A percentile compares a stretch with the other conserved stretches of the same genome.
phyloP scores from a whole-genome alignment of 768 basidiomycete species.

The Lenzites betulinus region DNA sequence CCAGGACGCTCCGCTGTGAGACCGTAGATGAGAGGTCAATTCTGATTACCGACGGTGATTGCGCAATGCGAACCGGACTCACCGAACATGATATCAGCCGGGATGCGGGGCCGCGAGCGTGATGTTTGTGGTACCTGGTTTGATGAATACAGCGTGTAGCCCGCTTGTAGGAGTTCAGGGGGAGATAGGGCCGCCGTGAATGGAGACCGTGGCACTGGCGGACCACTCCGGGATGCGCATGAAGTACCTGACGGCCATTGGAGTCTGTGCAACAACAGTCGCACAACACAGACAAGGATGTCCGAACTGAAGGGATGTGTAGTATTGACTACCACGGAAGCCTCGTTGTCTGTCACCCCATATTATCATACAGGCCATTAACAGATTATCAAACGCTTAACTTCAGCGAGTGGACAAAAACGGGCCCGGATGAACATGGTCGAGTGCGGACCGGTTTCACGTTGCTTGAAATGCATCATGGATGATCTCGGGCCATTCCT shows the following conservation, averaged over 20 bases:
- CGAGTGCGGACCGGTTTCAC: conserved; percentile 43
- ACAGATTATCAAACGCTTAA: conserved; percentile 19
- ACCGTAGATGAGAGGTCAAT: neutral
- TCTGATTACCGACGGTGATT: neutral
- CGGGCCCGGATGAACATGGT: conserved; percentile 51
- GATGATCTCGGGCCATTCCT: conserved; percentile 57
- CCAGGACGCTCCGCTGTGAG: conserved; percentile 54
- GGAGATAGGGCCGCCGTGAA: conserved; percentile 36
- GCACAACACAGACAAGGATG: conserved; percentile 39
- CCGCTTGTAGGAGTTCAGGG: conserved; percentile 45
- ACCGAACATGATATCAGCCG: conserved; percentile 50
- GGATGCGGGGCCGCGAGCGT: conserved; percentile 44
- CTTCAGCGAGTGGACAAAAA: conserved; percentile 43
- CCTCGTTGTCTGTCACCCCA: conserved; percentile 39
- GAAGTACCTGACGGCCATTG: conserved; percentile 47
- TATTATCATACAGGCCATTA: neutral
- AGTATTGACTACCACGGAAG: conserved; percentile 47
- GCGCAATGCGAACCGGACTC: neutral
- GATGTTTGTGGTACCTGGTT: conserved; percentile 46
- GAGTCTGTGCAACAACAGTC: conserved; percentile 43
- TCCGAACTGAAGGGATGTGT: conserved; percentile 53
- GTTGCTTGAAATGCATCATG: conserved; percentile 53
- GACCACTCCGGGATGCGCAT: conserved; percentile 56
- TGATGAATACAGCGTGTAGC: conserved; percentile 42
- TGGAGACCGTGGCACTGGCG: conserved; percentile 41